Conservation (phyloP, 176 grass and related monocot species). For the Phyllostachys edulis region DNA sequence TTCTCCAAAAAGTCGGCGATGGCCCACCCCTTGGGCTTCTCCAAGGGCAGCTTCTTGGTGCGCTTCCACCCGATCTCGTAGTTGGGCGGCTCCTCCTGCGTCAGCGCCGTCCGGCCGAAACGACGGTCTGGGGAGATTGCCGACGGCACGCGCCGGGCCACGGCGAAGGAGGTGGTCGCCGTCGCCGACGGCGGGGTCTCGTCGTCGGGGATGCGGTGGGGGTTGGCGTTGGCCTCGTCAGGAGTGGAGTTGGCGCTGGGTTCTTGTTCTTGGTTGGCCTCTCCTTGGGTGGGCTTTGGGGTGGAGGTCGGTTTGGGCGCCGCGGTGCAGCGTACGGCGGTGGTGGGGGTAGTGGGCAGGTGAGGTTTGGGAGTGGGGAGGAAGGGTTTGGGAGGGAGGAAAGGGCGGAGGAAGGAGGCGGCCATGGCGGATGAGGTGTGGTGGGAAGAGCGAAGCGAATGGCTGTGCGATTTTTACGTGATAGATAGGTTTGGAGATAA, state of each 20-base stretch:
- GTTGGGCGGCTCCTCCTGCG: constrained; percentile 68
- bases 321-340: constrained; percentile 30
- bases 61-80: constrained; percentile 93
- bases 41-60: constrained; percentile 60
- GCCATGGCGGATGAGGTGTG: constrained; percentile 48
- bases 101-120: constrained; percentile 33
- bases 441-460: constrained; percentile 13
- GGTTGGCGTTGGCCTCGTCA: constrained; percentile 35
- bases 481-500: constrained; percentile 27
- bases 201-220: constrained; percentile 35
- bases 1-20: constrained; percentile 85
- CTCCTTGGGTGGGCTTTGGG: constrained; percentile 16
- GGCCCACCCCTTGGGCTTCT: constrained; percentile 80
- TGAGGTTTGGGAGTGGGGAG: constrained; percentile 24
- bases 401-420: constrained; percentile 39
- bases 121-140: constrained; percentile 43
- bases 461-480: constrained; percentile 9
- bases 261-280: constrained; percentile 27
- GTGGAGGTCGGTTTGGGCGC: constrained; percentile 15
- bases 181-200: constrained; percentile 46
- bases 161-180: constrained; percentile 53
- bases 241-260: constrained; percentile 13
- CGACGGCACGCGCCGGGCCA: constrained; percentile 50
- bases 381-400: constrained; percentile 44
- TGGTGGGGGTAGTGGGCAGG: not conserved